Evolutionary conservation across 352 stramenopile genomes (phyloP).

Genomic region (Nothophytophthora sp.): DNA sequence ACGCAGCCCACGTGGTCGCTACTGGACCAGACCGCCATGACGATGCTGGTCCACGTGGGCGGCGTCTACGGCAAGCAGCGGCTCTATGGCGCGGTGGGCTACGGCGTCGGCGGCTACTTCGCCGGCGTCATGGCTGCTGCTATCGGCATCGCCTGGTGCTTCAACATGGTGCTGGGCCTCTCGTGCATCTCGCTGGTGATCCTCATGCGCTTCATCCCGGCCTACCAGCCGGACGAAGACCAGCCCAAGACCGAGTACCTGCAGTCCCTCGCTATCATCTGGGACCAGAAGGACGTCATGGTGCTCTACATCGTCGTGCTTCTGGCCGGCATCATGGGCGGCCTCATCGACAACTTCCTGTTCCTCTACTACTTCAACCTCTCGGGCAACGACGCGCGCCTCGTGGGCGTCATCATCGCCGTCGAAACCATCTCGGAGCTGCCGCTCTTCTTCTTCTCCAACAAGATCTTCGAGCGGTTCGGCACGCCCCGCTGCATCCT

Average conservation of each 20-base stretch:
- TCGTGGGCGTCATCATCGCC: slow-evolving; percentile 71
- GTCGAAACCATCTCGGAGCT: slow-evolving; percentile 72
- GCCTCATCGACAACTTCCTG: slow-evolving; percentile 72
- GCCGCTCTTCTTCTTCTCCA: slow-evolving; percentile 75
- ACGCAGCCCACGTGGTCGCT: slow-evolving; percentile 65
- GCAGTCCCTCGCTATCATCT: slow-evolving; percentile 41
- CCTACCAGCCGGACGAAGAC: slow-evolving; percentile 31
- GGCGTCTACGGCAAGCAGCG: slow-evolving; percentile 81
- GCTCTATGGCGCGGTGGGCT: slow-evolving; percentile 71
- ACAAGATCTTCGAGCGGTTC: slow-evolving; percentile 63
- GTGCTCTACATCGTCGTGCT: slow-evolving; percentile 69
- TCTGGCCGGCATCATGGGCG: slow-evolving; percentile 56
- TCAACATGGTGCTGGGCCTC: slow-evolving; percentile 73
- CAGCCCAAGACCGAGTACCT: slow-evolving; percentile 36
- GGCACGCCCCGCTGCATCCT: slow-evolving; percentile 56
- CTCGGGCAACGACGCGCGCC: slow-evolving; percentile 52
- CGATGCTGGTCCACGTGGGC: slow-evolving; percentile 56
- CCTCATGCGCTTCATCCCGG: slow-evolving; percentile 52
- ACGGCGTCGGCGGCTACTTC: slow-evolving; percentile 65
- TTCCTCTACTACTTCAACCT: slow-evolving; percentile 79
- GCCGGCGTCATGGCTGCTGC: slow-evolving; percentile 57
- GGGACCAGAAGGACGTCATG: slow-evolving; percentile 57
- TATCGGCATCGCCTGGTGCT: slow-evolving; percentile 76
- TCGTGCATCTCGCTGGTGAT: slow-evolving; percentile 59
- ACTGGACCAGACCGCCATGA: slow-evolving; percentile 68